Percentiles rank a stretch among this genome's conserved stretches.
phyloP scores from a whole-genome alignment of 1,139 yeast genomes.

The Nakaseomyces glabratus region DNA sequence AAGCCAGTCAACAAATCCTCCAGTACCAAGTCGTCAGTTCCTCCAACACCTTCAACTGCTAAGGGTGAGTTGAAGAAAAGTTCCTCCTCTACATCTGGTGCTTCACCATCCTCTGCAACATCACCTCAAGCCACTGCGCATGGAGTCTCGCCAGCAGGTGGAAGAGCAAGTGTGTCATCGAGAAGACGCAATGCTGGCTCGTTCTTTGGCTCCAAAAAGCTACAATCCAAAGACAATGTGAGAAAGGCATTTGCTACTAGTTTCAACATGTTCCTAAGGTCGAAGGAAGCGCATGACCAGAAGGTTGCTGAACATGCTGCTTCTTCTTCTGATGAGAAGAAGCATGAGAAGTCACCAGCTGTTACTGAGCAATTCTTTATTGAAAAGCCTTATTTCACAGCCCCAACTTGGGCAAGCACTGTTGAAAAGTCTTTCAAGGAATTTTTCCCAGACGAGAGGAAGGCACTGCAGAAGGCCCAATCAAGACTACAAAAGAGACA shows the following conservation, averaged over 20 bases:
- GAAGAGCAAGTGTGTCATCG: constrained; percentile 18
- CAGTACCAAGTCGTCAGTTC: constrained; percentile 11
- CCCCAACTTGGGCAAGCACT: constrained; percentile 72
- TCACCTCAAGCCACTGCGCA: constrained; percentile 12
- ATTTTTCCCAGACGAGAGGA: constrained; percentile 36
- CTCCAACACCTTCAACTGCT: constrained; percentile 19
- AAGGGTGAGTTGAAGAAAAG: constrained; percentile 18
- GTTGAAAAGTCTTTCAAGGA: constrained; percentile 45
- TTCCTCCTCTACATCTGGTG: constrained; percentile 14
- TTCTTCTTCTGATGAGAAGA: constrained; percentile 11
- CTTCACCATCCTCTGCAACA: constrained; percentile 1
- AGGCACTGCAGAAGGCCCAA: constrained; percentile 26
- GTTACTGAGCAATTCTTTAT: constrained; percentile 33
- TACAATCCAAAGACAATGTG: constrained; percentile 35
- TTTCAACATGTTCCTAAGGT: constrained; percentile 49
- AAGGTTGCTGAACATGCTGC: constrained; percentile 15
- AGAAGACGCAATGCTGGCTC: constrained; percentile 24
- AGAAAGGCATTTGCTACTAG: constrained; percentile 35
- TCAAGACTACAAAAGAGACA: constrained; percentile 28
- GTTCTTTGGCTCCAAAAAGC: constrained; percentile 33
- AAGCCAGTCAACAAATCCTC: constrained; percentile 6
- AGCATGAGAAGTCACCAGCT: background rate
- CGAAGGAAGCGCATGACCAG: constrained; percentile 32
- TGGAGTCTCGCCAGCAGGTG: background rate
- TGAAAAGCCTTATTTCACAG: constrained; percentile 62